phyloP scores from a whole-genome alignment of 225 moss, liverwort and hornwort genomes.

The Antitrichia curtipendula region DNA sequence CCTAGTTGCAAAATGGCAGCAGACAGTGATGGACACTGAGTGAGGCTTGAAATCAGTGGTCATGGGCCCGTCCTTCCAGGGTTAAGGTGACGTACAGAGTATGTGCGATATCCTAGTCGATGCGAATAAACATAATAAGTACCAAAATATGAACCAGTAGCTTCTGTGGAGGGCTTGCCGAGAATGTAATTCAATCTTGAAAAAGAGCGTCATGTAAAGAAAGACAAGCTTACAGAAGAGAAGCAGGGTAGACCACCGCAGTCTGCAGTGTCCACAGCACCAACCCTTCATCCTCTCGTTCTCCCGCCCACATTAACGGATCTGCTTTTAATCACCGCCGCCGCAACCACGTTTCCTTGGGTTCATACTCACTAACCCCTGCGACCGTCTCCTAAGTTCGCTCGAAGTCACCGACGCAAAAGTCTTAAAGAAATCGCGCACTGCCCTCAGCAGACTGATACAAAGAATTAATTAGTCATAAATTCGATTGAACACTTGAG shows the following conservation, averaged over 20 bases:
- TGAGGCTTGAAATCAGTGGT: background rate
- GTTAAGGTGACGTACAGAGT: background rate
- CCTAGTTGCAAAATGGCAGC: background rate
- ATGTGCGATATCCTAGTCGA: background rate
- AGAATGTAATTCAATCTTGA: background rate
- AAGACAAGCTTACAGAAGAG: conserved; percentile 21
- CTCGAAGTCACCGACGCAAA: background rate
- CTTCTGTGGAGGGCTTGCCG: background rate
- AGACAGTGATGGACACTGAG: background rate
- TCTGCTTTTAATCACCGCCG: background rate
- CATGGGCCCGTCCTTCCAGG: background rate
- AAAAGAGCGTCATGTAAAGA: background rate
- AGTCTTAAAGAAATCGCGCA: background rate
- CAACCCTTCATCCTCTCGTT: conserved; percentile 33
- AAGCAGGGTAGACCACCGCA: conserved; percentile 10
- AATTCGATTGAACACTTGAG: background rate
- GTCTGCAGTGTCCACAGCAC: conserved; percentile 10
- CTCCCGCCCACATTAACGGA: background rate
- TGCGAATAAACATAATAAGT: background rate
- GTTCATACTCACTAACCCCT: background rate
- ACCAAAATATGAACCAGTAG: background rate
- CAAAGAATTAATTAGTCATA: background rate
- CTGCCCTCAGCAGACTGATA: background rate
- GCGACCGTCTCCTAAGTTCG: background rate
- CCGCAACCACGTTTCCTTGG: background rate